Conservation (phyloP, 176 grass and related monocot genomes). For the Bolboschoenus planiculmis region DNA sequence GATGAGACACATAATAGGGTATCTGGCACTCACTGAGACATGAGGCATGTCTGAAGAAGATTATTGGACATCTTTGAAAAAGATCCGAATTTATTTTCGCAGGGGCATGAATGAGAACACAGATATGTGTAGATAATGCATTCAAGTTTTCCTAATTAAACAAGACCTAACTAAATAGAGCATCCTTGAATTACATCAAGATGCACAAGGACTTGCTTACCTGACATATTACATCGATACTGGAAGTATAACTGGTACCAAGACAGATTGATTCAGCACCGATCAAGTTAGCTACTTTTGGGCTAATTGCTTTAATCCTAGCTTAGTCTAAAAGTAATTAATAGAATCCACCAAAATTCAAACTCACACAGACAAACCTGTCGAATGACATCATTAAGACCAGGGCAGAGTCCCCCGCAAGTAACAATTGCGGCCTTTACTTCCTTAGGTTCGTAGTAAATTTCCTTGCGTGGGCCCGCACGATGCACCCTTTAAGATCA, state of each 20-base stretch:
- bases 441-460: conserved; percentile 85
- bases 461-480: conserved; percentile 86
- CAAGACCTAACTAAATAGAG: conserved; percentile 1
- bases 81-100: background rate
- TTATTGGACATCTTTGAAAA: background rate
- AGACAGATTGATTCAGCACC: background rate
- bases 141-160: background rate
- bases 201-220: background rate
- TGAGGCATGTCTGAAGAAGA: background rate
- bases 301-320: background rate
- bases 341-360: background rate
- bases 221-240: background rate
- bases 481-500: conserved; percentile 70
- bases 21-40: background rate
- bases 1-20: background rate
- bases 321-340: background rate
- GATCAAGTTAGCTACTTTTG: background rate
- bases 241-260: background rate
- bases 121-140: background rate
- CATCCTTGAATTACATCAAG: background rate
- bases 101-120: background rate
- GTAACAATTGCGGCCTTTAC: conserved; percentile 98
- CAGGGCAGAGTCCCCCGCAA: conserved; percentile 89
- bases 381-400: conserved; percentile 96
- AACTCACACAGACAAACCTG: conserved; percentile 41